These are phyloP conservation scores for Puccinia hordei DNA, from an alignment of 1,284 basidiomycete species.

Conservation along the genomic window DNA sequence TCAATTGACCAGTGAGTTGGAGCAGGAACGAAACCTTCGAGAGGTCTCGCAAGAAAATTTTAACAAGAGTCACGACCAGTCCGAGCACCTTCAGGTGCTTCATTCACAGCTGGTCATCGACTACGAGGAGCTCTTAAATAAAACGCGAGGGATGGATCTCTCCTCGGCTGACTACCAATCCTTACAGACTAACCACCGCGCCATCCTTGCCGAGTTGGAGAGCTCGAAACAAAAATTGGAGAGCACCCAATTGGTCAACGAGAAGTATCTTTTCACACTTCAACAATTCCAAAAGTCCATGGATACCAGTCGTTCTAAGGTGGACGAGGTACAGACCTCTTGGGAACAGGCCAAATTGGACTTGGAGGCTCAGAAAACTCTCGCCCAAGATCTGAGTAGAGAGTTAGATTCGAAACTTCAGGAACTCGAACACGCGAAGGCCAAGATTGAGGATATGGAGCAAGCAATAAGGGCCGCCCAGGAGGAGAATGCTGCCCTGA, in stretches of 20 bases:
- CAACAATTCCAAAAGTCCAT: constrained; percentile 81
- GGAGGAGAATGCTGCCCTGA: constrained; percentile 30
- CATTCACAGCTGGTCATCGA: constrained; percentile 72
- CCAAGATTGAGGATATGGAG: constrained; percentile 62
- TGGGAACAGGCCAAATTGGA: constrained; percentile 71
- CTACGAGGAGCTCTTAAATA: constrained; percentile 73
- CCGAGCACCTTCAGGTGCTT: constrained; percentile 77
- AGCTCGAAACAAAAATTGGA: constrained; percentile 71
- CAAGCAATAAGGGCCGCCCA: not conserved
- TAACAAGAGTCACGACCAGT: constrained; percentile 77
- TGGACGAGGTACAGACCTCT: constrained; percentile 76
- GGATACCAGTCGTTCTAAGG: constrained; percentile 72
- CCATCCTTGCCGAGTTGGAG: constrained; percentile 77
- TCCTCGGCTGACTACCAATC: constrained; percentile 75
- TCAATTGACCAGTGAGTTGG: constrained; percentile 64
- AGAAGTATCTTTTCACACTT: constrained; percentile 80
- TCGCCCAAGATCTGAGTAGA: constrained; percentile 73
- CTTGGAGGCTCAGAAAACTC: constrained; percentile 70
- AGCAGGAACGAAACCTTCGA: constrained; percentile 60
- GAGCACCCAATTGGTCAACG: constrained; percentile 69
- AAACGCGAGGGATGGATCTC: constrained; percentile 68
- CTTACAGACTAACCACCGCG: constrained; percentile 74
- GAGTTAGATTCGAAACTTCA: constrained; percentile 73
- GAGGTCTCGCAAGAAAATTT: constrained; percentile 76
- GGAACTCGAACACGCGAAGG: constrained; percentile 72